These are phyloP conservation scores for Penicillium verrucosum DNA, from an alignment of 2,329 filamentous ascomycete genomes.

Conservation along the genomic window DNA sequence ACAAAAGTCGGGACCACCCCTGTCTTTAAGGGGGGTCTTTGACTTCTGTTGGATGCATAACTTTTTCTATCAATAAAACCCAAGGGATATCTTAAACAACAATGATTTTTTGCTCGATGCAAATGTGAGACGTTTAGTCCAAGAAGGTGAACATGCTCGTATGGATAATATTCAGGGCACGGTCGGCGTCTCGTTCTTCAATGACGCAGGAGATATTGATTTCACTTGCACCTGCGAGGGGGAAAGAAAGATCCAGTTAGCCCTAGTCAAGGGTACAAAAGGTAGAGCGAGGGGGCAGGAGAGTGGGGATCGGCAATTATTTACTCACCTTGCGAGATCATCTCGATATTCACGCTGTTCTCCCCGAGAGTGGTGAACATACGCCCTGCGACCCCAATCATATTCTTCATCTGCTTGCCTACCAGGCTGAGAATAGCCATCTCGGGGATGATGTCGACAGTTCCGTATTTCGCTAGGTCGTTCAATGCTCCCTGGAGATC, in stretches of 20 bases:
- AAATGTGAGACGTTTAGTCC: slow-evolving; percentile 52
- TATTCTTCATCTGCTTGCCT: slow-evolving; percentile 95
- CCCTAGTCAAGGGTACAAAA: slow-evolving; percentile 7
- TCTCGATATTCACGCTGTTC: slow-evolving; percentile 94
- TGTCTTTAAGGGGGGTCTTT: neutral
- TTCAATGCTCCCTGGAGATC: slow-evolving; percentile 64
- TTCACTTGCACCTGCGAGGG: slow-evolving; percentile 76
- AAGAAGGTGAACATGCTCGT: slow-evolving; percentile 96
- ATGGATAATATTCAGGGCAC: slow-evolving; percentile 93
- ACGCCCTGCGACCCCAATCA: slow-evolving; percentile 85
- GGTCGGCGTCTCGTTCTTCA: slow-evolving; percentile 81
- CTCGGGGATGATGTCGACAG: slow-evolving; percentile 82
- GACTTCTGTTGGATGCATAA: slow-evolving; percentile 12
- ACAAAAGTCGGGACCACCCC: neutral
- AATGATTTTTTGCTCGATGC: slow-evolving; percentile 14
- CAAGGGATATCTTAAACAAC: slow-evolving; percentile 27
- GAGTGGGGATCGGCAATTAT: slow-evolving; percentile 11
- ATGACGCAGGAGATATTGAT: slow-evolving; percentile 99
- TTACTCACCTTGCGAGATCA: slow-evolving; percentile 90
- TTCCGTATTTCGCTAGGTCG: slow-evolving; percentile 75
- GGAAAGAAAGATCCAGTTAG: slow-evolving; percentile 16
- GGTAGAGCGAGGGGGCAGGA: slow-evolving; percentile 3
- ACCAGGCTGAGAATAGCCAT: slow-evolving; percentile 97
- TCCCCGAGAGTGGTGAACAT: slow-evolving; percentile 96
- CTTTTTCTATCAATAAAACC: slow-evolving; percentile 19